Percentiles rank a stretch among this genome's conserved stretches.
These are phyloP conservation scores for Corymbia maculata DNA, from an alignment of 345 rosid species.

Conservation along the genomic window DNA sequence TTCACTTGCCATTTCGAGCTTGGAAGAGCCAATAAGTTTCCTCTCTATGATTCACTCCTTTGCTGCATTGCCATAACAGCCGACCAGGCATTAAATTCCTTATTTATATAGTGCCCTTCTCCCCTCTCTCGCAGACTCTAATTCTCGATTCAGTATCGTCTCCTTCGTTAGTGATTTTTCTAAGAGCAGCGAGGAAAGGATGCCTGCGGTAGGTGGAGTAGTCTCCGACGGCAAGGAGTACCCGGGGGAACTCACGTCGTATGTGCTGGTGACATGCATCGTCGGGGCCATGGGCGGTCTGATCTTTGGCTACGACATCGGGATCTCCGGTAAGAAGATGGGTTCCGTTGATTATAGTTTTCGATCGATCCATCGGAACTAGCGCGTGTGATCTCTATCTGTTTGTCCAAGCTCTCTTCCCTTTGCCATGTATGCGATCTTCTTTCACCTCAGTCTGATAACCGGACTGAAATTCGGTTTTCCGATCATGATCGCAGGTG, in stretches of 20 bases:
- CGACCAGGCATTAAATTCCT: not conserved
- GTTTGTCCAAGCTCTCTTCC: not conserved
- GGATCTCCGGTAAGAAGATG: slow-evolving; percentile 58
- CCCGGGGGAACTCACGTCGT: slow-evolving; percentile 78
- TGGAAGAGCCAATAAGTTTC: not conserved
- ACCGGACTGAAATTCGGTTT: not conserved
- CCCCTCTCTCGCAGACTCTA: not conserved
- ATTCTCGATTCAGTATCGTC: not conserved
- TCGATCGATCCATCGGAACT: not conserved
- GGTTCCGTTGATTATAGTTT: not conserved
- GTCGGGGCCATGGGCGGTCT: slow-evolving; percentile 97
- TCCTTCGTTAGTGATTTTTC: not conserved
- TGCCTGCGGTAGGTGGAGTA: slow-evolving; percentile 47
- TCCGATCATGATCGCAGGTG: not conserved
- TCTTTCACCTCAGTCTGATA: not conserved
- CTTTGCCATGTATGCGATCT: not conserved
- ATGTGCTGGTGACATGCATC: slow-evolving; percentile 64
- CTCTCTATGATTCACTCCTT: not conserved
- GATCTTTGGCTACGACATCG: slow-evolving; percentile 92
- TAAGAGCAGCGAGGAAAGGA: not conserved
- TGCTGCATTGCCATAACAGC: not conserved
- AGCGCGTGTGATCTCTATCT: not conserved
- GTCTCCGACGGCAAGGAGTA: slow-evolving; percentile 36
- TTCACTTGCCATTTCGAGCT: not conserved
- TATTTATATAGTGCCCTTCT: not conserved